Evolutionary conservation across 179 eudicot species (phyloP), one percentile per base, ranked within the genome.

Genomic region (Vitellaria paradoxa): DNA sequence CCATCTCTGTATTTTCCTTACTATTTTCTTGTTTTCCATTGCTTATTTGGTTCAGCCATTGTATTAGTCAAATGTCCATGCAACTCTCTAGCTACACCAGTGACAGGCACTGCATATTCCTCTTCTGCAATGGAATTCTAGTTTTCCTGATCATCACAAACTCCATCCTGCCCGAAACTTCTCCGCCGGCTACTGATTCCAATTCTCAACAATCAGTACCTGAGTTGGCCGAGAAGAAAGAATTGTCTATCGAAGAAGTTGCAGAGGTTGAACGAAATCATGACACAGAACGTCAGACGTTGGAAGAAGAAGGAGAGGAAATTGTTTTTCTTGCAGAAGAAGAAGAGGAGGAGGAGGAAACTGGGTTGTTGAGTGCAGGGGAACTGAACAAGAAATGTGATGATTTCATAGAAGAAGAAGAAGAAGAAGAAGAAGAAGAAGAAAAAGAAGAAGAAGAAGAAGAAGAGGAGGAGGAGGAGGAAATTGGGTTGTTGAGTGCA

Each of bases 381-480:
- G 92, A 88, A 78, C 61, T 88, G 75, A 85, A 90, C 74, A 82
- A 81, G 82, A 90, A 86, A 86, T 81, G 88, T 74, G 91, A 90
- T 47, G 90, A 88, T 62, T 88, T 88, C 53, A 88, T 86, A 14
- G 78, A 88, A 79, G 82, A 81, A n/a, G n/a, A n/a, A n/a, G n/a
- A n/a, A n/a, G n/a, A n/a, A n/a, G n/a, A n/a, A n/a, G n/a, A n/a
- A n/a, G n/a, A n/a, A n/a, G n/a, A n/a, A n/a, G n/a, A n/a, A n/a
- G n/a, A n/a, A n/a, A n/a, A n/a, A 2, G 37, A 30, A 30, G 37
- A 30, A 30, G 37, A 30, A 30, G 37, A 30, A 30, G 37, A 30
- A 30, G 37, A 30, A 2, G 37, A 30, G 37, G 37, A 30, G 37
- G 37, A 30, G 37, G 37, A 30, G 37, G 37, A 30, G 2, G 37